These are phyloP conservation scores for Stentor coeruleus DNA, from an alignment of 73 alveolate genomes.

Conservation along the genomic window DNA sequence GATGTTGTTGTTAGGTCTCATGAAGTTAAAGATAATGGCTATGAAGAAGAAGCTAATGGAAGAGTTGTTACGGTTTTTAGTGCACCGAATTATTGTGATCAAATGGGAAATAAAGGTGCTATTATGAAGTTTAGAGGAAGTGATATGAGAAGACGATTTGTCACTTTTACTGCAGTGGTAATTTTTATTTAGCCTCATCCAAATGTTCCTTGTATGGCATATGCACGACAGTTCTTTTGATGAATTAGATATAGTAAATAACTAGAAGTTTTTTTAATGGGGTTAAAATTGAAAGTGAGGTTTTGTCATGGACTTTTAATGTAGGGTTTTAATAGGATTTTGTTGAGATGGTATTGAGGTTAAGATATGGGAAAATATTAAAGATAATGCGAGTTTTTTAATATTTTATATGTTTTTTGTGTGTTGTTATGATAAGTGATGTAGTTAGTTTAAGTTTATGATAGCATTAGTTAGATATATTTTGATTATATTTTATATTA, in stretches of 20 bases:
- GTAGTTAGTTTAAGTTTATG: no score
- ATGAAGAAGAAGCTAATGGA: constrained; percentile 91
- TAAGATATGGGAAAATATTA: no score
- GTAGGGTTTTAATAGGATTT: no score
- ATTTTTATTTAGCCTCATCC: constrained; percentile 68
- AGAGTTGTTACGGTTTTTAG: constrained; percentile 92
- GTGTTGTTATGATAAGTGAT: no score
- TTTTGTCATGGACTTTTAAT: no score
- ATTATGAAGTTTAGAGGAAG: constrained; percentile 82
- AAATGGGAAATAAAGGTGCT: constrained; percentile 97
- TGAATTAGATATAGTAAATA: not conserved
- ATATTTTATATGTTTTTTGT: no score
- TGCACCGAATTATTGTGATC: constrained; percentile 98
- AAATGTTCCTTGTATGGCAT: constrained; percentile 79
- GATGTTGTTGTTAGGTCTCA: constrained; percentile 87
- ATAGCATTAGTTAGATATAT: no score
- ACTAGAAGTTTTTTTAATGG: not conserved
- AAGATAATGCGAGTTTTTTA: no score
- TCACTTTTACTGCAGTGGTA: constrained; percentile 74
- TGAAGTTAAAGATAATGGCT: constrained; percentile 93
- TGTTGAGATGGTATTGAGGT: no score
- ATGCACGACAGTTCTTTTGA: constrained; percentile 38
- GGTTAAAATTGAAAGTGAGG: no score
- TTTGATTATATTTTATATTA: no score
- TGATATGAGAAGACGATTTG: constrained; percentile 76